Base-by-base conservation (phyloP, 352 stramenopile species). In the Phytopythium cucurbitacearum region DNA sequence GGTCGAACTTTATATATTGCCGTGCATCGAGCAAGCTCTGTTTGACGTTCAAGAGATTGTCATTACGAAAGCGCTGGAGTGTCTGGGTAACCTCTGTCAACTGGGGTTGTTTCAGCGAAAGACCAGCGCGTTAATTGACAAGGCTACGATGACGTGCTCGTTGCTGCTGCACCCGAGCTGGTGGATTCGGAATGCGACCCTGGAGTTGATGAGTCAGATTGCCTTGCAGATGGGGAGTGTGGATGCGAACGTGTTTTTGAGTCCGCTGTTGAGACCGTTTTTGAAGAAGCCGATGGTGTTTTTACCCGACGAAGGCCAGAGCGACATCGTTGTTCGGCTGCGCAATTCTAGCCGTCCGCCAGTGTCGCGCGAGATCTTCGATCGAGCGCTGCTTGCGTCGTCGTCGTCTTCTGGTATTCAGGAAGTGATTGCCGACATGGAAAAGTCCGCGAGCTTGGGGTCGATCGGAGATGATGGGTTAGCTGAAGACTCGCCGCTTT, bases 41-140 rank as follows among this genome's bases (percentile, higher is more conserved):
- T 96, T 97, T 49, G 97, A 99, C 75, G 83, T 94, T 2, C 87
- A 98, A 64, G 95, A 99, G 51, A 87, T 95, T 44, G 97, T 99
- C 10, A 95, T 99, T 34, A 91, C 81, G 1, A 89, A 95, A 47
- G 95, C 95, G 15, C 67, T 99, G 3, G 71, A 85, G 16, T 98
- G 94, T 54, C 69, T 99, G 11, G 82, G 73, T 21, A 71, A 89
- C 6, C 68, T 99, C 12, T 90, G 96, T 38, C 78, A 96, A 37
- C 76, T 98, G 28, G 91, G 89, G 10, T 69, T 99, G 0, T 88
- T 99, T 36, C 87, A 91, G 53, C 87, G 85, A 32, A 89, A 83
- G 41, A 86, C 73, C 6, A 89, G 76, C 36, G 79, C 81, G 11
- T 59, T 96, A 1, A 72, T 88, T 12, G 88, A 95, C n/a, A 92